Conservation (phyloP, 2,329 filamentous ascomycete genomes). For the Exophiala viscosa region DNA sequence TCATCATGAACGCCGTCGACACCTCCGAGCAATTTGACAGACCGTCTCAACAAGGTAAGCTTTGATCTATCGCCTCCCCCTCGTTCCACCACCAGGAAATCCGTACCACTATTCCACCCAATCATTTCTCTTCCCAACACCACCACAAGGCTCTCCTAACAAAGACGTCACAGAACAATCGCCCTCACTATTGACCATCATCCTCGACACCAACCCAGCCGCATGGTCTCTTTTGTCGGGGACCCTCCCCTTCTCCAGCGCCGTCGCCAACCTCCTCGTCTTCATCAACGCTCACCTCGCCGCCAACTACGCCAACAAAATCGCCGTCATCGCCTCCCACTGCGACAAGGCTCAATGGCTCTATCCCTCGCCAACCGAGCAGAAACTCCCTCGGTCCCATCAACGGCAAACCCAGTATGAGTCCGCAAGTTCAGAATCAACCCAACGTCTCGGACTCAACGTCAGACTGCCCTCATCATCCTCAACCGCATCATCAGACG, state of each 20-base stretch:
- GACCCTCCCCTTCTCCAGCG: slow-evolving; percentile 74
- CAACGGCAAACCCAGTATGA: not conserved
- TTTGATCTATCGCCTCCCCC: not conserved
- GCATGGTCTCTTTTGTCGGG: slow-evolving; percentile 79
- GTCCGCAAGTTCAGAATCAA: slow-evolving; percentile 15
- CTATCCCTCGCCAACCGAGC: slow-evolving; percentile 60
- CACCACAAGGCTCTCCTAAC: slow-evolving; percentile 9
- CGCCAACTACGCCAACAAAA: slow-evolving; percentile 88
- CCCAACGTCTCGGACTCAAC: slow-evolving; percentile 25
- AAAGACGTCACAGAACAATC: slow-evolving; percentile 44
- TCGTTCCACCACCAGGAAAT: slow-evolving; percentile 16
- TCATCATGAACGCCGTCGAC: slow-evolving; percentile 63
- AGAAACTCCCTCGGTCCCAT: slow-evolving; percentile 12
- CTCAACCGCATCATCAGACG: slow-evolving; percentile 33
- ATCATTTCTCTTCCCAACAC: not conserved
- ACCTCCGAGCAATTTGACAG: slow-evolving; percentile 55
- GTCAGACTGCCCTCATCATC: slow-evolving; percentile 18
- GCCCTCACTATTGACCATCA: slow-evolving; percentile 81
- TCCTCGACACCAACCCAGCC: slow-evolving; percentile 94
- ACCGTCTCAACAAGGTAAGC: slow-evolving; percentile 41
- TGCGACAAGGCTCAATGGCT: slow-evolving; percentile 83
- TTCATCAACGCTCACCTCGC: slow-evolving; percentile 96
- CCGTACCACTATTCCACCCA: not conserved
- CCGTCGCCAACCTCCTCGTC: slow-evolving; percentile 84
- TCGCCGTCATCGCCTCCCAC: slow-evolving; percentile 87